phyloP scores from a whole-genome alignment of 2,329 filamentous ascomycete genomes.

The Talaromyces sp. region DNA sequence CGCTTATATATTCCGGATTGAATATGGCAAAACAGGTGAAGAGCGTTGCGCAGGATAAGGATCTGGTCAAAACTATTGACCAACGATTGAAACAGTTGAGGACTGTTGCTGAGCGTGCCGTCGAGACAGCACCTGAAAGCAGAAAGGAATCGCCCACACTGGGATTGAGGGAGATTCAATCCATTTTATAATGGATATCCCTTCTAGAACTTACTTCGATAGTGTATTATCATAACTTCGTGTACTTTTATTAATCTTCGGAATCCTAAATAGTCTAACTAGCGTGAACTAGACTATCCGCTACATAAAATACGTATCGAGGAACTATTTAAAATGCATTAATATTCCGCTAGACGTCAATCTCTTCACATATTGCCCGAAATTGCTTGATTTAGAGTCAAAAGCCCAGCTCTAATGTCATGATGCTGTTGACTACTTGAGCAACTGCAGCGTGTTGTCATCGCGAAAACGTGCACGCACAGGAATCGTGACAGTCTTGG shows the following conservation, averaged over 20 bases:
- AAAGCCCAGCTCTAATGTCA: too few species aligned
- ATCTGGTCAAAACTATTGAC: conserved; percentile 27
- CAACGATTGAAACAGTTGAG: conserved; percentile 45
- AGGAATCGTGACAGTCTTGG: conserved; percentile 62
- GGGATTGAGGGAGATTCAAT: conserved; percentile 22
- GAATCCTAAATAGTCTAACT: not conserved
- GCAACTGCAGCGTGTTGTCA: conserved; percentile 68
- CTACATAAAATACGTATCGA: not conserved
- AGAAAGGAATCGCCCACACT: conserved; percentile 21
- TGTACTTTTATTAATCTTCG: conserved; percentile 7
- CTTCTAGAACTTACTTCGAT: not conserved
- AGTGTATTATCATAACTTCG: conserved; percentile 11
- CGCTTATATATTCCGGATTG: conserved; percentile 44
- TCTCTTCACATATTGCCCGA: not conserved
- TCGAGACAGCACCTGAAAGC: conserved; percentile 22
- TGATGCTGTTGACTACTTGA: conserved; percentile 7
- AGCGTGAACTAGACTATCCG: not conserved
- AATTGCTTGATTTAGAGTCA: not conserved
- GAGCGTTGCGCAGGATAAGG: conserved; percentile 26
- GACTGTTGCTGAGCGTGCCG: conserved; percentile 46
- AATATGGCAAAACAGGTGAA: conserved; percentile 37
- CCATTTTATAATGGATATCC: not conserved
- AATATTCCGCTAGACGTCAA: not conserved
- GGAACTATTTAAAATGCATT: not conserved
- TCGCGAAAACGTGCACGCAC: conserved; percentile 63